phyloP scores from a whole-genome alignment of 441 rosid genomes.

The Syzygium malaccense region DNA sequence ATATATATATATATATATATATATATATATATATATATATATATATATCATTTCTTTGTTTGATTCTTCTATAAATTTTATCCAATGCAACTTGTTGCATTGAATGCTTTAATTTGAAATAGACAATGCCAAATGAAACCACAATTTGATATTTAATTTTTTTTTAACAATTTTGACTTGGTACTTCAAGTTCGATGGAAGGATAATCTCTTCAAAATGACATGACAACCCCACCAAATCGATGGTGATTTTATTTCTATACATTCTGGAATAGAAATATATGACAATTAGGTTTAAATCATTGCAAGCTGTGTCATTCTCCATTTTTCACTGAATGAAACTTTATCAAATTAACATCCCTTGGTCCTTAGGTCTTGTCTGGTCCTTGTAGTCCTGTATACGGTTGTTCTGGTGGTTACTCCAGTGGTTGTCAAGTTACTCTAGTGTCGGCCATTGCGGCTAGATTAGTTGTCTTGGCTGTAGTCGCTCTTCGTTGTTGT shows the following conservation, averaged over 20 bases:
- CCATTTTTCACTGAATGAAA: too few species aligned
- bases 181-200: neutral
- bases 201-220: neutral
- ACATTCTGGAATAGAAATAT: neutral
- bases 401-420: too few species aligned
- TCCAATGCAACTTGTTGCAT: fast-evolving
- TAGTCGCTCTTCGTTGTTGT: too few species aligned
- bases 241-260: neutral
- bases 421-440: too few species aligned
- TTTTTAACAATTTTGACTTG: neutral
- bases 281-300: neutral
- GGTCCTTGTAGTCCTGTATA: too few species aligned
- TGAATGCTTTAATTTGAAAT: neutral
- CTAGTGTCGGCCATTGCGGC: too few species aligned
- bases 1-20: neutral
- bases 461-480: too few species aligned
- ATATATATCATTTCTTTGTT: neutral
- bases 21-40: neutral
- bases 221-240: neutral
- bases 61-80: neutral
- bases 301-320: too few species aligned
- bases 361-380: too few species aligned
- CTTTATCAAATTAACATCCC: too few species aligned
- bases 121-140: neutral
- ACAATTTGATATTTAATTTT: neutral